Percentiles rank a stretch among this genome's conserved stretches.
These are phyloP conservation scores for Phyllosticta citrichinensis DNA, from an alignment of 2,329 filamentous ascomycete species.

Conservation along the genomic window DNA sequence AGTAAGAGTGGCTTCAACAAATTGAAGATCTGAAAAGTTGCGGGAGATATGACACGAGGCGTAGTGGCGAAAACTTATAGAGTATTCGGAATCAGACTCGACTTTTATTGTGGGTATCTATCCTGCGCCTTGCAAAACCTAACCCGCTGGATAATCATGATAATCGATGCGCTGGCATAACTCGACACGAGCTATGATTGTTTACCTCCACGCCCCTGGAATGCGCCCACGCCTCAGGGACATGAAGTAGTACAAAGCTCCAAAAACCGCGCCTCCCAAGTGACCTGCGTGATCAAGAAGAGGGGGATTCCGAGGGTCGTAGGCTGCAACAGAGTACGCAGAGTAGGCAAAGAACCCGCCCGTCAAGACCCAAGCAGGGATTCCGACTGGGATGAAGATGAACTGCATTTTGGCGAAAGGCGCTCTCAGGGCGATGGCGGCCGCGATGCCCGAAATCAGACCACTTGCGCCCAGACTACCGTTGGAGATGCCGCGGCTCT, in stretches of 20 bases:
- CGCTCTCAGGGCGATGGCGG: conserved; percentile 29
- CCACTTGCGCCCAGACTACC: conserved; percentile 31
- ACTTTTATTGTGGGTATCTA: not conserved
- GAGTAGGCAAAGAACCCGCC: conserved; percentile 29
- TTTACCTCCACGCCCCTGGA: not conserved
- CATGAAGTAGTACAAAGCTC: conserved; percentile 21
- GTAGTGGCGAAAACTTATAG: not conserved
- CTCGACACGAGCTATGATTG: not conserved
- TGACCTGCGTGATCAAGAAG: conserved; percentile 34
- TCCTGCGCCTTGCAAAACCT: not conserved
- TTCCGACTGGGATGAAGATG: conserved; percentile 25
- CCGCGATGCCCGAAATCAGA: conserved; percentile 30
- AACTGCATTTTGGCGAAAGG: conserved; percentile 18
- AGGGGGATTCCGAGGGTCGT: conserved; percentile 13
- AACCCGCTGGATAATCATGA: not conserved
- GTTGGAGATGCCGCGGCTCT: not conserved
- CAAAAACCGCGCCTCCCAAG: conserved; percentile 35
- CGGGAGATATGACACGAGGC: not conserved
- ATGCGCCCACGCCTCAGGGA: conserved; percentile 11
- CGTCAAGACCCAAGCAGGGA: conserved; percentile 32
- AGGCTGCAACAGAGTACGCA: conserved; percentile 23
- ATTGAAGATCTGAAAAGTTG: not conserved
- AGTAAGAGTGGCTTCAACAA: not conserved
- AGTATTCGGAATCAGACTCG: not conserved
- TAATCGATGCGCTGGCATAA: not conserved